A percentile compares a stretch with the other conserved stretches of the same genome.
These are phyloP conservation scores for Hypoxylon sp. DNA, from an alignment of 2,329 filamentous ascomycete genomes.

Conservation along the genomic window DNA sequence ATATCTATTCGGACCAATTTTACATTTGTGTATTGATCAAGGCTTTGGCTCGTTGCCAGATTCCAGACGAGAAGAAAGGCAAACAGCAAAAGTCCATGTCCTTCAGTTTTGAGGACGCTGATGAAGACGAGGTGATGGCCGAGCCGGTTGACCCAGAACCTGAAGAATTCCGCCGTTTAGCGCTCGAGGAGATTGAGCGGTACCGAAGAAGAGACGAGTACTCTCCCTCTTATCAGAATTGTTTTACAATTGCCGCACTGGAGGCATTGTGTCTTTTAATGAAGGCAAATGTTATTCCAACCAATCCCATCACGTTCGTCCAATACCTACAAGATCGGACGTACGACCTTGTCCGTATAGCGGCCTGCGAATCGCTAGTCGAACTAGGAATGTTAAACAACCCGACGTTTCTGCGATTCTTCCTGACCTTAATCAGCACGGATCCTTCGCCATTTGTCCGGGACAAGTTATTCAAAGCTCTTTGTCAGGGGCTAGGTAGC, in stretches of 20 bases:
- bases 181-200: slow-evolving; percentile 75
- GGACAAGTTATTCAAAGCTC: slow-evolving; percentile 70
- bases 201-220: slow-evolving; percentile 78
- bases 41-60: slow-evolving; percentile 70
- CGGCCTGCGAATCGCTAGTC: slow-evolving; percentile 74
- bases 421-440: slow-evolving; percentile 71
- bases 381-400: slow-evolving; percentile 74
- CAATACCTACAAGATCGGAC: slow-evolving; percentile 77
- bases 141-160: slow-evolving; percentile 60
- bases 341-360: slow-evolving; percentile 73
- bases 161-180: slow-evolving; percentile 65
- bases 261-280: slow-evolving; percentile 74
- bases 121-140: slow-evolving; percentile 60
- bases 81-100: slow-evolving; percentile 60
- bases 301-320: slow-evolving; percentile 69
- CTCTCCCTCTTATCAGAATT: slow-evolving; percentile 77
- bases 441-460: slow-evolving; percentile 76
- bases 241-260: slow-evolving; percentile 74
- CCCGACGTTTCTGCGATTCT: slow-evolving; percentile 67
- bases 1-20: slow-evolving; percentile 88
- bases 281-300: slow-evolving; percentile 73
- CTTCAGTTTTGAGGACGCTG: slow-evolving; percentile 60
- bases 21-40: slow-evolving; percentile 87
- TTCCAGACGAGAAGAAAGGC: slow-evolving; percentile 61
- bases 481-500: slow-evolving; percentile 72